Evolutionary conservation across 148 eudicot genomes (phyloP).

Genomic region (Persicaria tinctoria): DNA sequence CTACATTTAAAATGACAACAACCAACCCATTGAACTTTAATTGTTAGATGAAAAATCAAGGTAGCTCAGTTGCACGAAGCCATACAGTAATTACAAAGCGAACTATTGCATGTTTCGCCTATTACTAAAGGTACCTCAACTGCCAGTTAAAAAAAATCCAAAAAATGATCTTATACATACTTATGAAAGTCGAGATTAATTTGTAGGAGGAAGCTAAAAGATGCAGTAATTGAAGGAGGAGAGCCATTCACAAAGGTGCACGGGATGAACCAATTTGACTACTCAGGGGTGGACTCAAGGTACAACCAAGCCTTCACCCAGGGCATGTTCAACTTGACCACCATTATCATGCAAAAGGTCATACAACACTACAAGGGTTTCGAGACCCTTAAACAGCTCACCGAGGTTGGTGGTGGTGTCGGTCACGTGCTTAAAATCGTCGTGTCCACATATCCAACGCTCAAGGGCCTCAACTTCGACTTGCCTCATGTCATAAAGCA

Average conservation of each 20-base stretch:
- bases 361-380: slow-evolving; percentile 27
- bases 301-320: slow-evolving; percentile 28
- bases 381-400: slow-evolving; percentile 17
- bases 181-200: too few species aligned
- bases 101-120: too few species aligned
- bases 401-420: slow-evolving; percentile 35
- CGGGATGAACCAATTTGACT: slow-evolving; percentile 25
- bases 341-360: slow-evolving; percentile 19
- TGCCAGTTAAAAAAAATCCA: too few species aligned
- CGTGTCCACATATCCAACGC: slow-evolving; percentile 18
- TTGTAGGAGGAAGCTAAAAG: slow-evolving; percentile 26
- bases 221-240: slow-evolving; percentile 32
- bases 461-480: slow-evolving; percentile 29
- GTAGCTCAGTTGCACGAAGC: too few species aligned
- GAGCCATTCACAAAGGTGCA: slow-evolving; percentile 26
- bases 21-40: too few species aligned
- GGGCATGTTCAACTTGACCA: slow-evolving; percentile 21
- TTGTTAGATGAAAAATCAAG: too few species aligned
- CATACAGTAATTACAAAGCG: too few species aligned
- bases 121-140: too few species aligned
- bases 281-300: slow-evolving; percentile 13
- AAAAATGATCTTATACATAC: too few species aligned
- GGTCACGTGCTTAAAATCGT: slow-evolving; percentile 25
- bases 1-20: too few species aligned
- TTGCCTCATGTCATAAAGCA: slow-evolving; percentile 21